phyloP scores from a whole-genome alignment of 495 filamentous ascomycete species.

The Podospora tetraspora region DNA sequence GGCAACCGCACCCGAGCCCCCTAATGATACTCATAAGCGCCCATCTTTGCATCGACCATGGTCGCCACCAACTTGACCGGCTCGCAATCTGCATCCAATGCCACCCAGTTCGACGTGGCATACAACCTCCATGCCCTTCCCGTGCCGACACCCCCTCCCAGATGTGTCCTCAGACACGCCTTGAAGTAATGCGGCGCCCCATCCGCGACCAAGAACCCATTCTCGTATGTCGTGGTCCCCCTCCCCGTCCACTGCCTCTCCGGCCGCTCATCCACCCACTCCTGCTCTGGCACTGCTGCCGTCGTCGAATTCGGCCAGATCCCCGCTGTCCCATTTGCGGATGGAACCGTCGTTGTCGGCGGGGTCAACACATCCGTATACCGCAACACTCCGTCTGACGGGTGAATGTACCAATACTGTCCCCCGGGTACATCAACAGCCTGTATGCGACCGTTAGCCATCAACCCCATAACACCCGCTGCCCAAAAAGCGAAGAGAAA shows the following conservation, averaged over 20 bases:
- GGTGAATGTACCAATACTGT: conserved; percentile 17
- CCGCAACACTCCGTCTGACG: conserved; percentile 1
- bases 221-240: conserved; percentile 3
- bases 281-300: neutral
- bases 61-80: conserved; percentile 11
- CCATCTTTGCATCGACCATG: conserved; percentile 9
- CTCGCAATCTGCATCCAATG: conserved; percentile 9
- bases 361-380: conserved; percentile 5
- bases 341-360: neutral
- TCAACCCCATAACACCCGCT: too few relatives aligned
- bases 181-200: conserved; percentile 7
- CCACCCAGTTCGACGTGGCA: neutral
- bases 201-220: conserved; percentile 10
- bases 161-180: conserved; percentile 13
- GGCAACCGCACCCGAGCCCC: neutral
- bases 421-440: conserved; percentile 7
- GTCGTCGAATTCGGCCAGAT: conserved; percentile 7
- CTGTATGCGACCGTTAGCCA: neutral
- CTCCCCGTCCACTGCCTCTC: neutral
- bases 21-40: conserved; percentile 8
- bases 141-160: conserved; percentile 10
- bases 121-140: conserved; percentile 14
- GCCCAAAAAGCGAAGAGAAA: too few relatives aligned
- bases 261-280: conserved; percentile 9
- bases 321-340: neutral